These are phyloP conservation scores for Pyrenochaeta sp. DNA, from an alignment of 2,329 filamentous ascomycete species.

Conservation along the genomic window DNA sequence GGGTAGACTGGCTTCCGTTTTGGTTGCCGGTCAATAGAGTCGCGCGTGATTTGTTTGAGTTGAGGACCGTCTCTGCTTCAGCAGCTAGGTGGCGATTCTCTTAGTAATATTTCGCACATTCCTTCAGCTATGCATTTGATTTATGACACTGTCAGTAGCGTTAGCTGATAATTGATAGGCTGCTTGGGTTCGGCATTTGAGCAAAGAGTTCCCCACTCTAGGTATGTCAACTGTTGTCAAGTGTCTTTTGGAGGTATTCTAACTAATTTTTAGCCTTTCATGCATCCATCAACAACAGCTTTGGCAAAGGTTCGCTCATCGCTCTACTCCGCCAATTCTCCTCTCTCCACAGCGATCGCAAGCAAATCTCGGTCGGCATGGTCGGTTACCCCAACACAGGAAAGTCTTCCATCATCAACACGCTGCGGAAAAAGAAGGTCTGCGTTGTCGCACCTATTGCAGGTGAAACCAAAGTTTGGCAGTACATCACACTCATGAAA, in stretches of 20 bases:
- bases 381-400: slow-evolving; percentile 93
- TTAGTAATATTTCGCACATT: slow-evolving; percentile 99
- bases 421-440: slow-evolving; percentile 90
- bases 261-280: slow-evolving; percentile 73
- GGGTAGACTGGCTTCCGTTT: slow-evolving; percentile 84
- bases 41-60: slow-evolving; percentile 93
- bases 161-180: slow-evolving; percentile 67
- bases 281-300: slow-evolving; percentile 92
- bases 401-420: slow-evolving; percentile 98
- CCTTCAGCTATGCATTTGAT: slow-evolving; percentile 30
- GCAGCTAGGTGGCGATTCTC: slow-evolving; percentile 79
- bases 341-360: slow-evolving; percentile 84
- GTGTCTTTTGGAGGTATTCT: not conserved
- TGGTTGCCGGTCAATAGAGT: slow-evolving; percentile 81
- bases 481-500: slow-evolving; percentile 96
- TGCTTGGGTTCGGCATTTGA: slow-evolving; percentile 87
- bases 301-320: slow-evolving; percentile 94
- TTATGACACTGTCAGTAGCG: slow-evolving; percentile 20
- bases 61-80: slow-evolving; percentile 79
- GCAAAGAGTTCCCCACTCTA: slow-evolving; percentile 90
- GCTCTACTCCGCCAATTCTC: slow-evolving; percentile 93
- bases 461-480: slow-evolving; percentile 97
- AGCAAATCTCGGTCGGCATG: slow-evolving; percentile 92
- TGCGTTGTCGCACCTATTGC: slow-evolving; percentile 94
- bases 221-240: slow-evolving; percentile 13